Evolutionary conservation across 495 filamentous ascomycete genomes (phyloP).

Genomic region (Neurospora intermedia): DNA sequence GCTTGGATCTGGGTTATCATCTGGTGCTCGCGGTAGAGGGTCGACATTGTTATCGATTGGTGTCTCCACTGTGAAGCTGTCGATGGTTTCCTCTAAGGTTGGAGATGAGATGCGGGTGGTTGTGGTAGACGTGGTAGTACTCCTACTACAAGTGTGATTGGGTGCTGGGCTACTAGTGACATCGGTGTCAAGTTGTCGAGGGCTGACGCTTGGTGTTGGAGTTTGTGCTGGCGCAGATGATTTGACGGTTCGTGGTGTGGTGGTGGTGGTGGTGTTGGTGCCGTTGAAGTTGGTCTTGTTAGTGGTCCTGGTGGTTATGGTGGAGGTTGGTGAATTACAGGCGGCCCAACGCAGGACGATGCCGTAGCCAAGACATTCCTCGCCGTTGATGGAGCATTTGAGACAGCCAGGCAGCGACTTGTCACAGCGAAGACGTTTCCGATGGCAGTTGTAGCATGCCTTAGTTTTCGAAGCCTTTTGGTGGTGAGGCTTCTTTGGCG

Average conservation of each 20-base stretch:
- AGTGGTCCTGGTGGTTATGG: background rate
- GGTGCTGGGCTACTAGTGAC: background rate
- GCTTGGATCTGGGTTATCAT: background rate
- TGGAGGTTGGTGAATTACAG: background rate
- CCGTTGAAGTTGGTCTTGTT: background rate
- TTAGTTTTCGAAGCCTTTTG: background rate
- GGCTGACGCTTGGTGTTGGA: background rate
- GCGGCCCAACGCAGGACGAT: slow-evolving; percentile 29
- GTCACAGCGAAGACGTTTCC: slow-evolving; percentile 44
- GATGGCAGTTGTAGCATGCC: slow-evolving; percentile 32
- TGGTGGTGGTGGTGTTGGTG: background rate
- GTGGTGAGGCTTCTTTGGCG: background rate
- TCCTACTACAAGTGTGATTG: background rate
- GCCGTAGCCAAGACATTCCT: slow-evolving; percentile 38
- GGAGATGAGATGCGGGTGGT: background rate
- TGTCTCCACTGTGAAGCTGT: background rate
- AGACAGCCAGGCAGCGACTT: slow-evolving; percentile 37
- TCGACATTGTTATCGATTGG: background rate
- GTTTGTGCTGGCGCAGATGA: too few species aligned
- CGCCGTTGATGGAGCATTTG: slow-evolving; percentile 36
- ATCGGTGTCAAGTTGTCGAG: background rate
- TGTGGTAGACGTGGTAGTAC: background rate
- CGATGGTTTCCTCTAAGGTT: background rate
- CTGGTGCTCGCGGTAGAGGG: background rate
- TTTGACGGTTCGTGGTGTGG: background rate